A percentile compares a stretch with the other conserved stretches of the same genome.
Conservation (phyloP, 495 filamentous ascomycete species). For the Sordaria brevicollis region DNA sequence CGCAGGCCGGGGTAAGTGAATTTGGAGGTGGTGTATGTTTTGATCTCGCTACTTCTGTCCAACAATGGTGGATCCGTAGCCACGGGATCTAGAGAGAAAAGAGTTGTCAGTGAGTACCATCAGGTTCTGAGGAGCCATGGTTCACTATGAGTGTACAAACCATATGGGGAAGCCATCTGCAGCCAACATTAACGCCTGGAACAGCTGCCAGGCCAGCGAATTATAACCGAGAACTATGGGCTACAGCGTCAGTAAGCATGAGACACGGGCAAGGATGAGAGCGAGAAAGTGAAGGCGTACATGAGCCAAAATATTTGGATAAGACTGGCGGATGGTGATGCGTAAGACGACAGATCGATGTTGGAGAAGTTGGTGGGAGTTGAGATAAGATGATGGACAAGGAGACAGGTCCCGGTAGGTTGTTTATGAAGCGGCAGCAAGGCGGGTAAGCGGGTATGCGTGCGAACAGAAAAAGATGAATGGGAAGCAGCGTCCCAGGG, state of each 20-base stretch:
- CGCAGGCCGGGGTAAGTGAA: conserved; percentile 69
- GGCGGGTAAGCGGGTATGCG: background rate
- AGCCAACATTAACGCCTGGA: background rate
- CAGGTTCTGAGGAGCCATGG: background rate
- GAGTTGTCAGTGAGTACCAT: conserved; percentile 1
- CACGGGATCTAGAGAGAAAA: conserved; percentile 15
- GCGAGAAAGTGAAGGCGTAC: background rate
- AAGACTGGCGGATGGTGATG: background rate
- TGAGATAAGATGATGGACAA: background rate
- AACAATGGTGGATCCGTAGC: conserved; percentile 64
- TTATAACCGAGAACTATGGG: background rate
- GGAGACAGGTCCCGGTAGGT: background rate
- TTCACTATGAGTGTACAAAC: background rate
- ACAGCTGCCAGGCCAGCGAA: background rate
- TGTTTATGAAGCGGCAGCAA: background rate
- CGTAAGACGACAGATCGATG: background rate
- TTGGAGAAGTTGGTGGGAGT: background rate
- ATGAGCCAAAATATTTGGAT: background rate
- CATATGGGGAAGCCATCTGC: background rate
- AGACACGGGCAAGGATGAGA: background rate
- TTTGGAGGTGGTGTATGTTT: conserved; percentile 57
- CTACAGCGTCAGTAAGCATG: background rate
- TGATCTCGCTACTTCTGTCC: conserved; percentile 61
- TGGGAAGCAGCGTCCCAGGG: background rate
- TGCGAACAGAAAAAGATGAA: background rate